Conservation (phyloP, 345 rosid genomes). For the Diplotaxis tenuifolia region DNA sequence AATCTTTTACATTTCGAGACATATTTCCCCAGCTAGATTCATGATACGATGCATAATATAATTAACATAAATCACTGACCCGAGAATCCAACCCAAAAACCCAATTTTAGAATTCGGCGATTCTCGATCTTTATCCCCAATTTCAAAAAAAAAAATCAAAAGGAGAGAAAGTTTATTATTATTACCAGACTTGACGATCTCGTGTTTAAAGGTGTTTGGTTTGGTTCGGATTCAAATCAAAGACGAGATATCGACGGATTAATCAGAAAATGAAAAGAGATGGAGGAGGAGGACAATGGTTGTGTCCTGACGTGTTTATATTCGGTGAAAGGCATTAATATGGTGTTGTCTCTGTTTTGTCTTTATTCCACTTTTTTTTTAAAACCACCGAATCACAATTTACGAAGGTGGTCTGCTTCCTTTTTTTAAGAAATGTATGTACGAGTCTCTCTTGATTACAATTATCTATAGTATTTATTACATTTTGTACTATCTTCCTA, state of each 20-base stretch:
- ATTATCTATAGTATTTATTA: slow-evolving; percentile 7
- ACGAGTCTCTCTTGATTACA: neutral
- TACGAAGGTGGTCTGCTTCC: slow-evolving; percentile 29
- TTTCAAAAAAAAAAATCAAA: slow-evolving; percentile 7
- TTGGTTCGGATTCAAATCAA: slow-evolving; percentile 11
- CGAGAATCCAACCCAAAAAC: slow-evolving; percentile 15
- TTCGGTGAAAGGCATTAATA: slow-evolving; percentile 39
- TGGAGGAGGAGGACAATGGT: slow-evolving; percentile 28
- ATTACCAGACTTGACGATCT: slow-evolving; percentile 6
- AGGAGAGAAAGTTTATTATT: neutral
- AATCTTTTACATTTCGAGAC: neutral
- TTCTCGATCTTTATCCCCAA: slow-evolving; percentile 6
- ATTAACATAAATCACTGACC: slow-evolving; percentile 1
- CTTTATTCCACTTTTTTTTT: slow-evolving; percentile 31
- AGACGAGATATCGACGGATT: neutral
- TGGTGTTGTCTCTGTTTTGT: slow-evolving; percentile 41
- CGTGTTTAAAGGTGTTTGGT: neutral
- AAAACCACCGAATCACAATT: slow-evolving; percentile 38
- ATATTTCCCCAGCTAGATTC: slow-evolving; percentile 25
- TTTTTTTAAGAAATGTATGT: neutral
- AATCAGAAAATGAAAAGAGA: slow-evolving; percentile 9
- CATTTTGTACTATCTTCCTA: slow-evolving; percentile 25
- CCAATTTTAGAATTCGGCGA: neutral
- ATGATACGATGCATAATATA: slow-evolving; percentile 5
- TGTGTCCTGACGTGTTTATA: slow-evolving; percentile 38